Percentiles rank a stretch among this genome's conserved stretches.
phyloP scores from a whole-genome alignment of 1,284 basidiomycete species.

The Ganoderma sp. region DNA sequence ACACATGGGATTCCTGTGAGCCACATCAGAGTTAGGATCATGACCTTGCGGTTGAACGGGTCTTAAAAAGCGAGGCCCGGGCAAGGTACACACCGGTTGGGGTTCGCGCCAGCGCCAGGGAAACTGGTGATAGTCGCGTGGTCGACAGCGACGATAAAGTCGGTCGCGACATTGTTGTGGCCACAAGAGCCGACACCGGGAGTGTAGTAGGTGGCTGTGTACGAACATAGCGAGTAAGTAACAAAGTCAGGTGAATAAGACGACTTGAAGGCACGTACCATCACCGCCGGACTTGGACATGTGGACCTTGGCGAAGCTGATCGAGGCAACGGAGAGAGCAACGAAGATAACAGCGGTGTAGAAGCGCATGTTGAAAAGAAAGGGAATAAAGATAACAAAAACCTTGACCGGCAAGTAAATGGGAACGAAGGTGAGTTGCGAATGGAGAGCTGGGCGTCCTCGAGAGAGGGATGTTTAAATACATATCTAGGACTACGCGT shows the following conservation, averaged over 20 bases:
- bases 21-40: not conserved
- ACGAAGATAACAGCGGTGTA: not conserved
- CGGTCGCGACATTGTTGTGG: constrained; percentile 28
- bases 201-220: constrained; percentile 29
- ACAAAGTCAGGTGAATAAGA: too few relatives aligned
- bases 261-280: not conserved
- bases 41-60: not conserved
- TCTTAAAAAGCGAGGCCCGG: too few relatives aligned
- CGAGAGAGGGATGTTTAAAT: constrained; percentile 1
- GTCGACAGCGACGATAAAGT: constrained; percentile 32
- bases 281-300: constrained; percentile 1
- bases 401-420: not conserved
- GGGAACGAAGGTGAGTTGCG: constrained; percentile 14
- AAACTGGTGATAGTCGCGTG: constrained; percentile 25
- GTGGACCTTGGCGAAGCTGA: not conserved
- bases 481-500: not conserved
- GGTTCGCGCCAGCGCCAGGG: constrained; percentile 31
- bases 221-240: too few relatives aligned
- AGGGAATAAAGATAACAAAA: not conserved
- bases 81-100: constrained; percentile 23
- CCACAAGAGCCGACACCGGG: constrained; percentile 32
- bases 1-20: constrained; percentile 44
- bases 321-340: not conserved
- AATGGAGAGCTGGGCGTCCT: constrained; percentile 11
- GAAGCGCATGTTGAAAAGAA: not conserved